Evolutionary conservation across 371 early-diverging fungal species (phyloP).

Genomic region (Rhizopus microsporus): DNA sequence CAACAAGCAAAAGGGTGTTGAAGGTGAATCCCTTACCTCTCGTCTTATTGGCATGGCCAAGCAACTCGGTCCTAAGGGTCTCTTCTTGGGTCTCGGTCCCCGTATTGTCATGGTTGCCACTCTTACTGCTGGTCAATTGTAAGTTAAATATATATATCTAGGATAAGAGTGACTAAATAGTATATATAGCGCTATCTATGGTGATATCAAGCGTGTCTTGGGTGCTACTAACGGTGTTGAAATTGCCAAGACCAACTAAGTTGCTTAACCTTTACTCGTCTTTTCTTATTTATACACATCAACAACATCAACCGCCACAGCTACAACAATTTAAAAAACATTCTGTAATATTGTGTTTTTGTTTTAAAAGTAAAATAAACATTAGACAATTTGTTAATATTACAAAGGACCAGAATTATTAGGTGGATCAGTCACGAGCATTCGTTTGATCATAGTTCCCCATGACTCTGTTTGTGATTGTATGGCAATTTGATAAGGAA

Average conservation of each 20-base stretch:
- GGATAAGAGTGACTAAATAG: not conserved
- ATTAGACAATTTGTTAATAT: not conserved
- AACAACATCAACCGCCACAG: not conserved
- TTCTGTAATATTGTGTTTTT: not conserved
- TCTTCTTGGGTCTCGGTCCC: conserved; percentile 72
- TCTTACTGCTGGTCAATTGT: conserved; percentile 73
- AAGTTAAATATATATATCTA: conserved; percentile 14
- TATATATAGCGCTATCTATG: conserved; percentile 48
- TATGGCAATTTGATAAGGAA: conserved; percentile 76
- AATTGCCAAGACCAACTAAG: conserved; percentile 40
- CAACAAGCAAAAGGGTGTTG: conserved; percentile 72
- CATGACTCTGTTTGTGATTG: conserved; percentile 44
- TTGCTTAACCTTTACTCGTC: not conserved
- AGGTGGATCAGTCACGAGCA: conserved; percentile 43
- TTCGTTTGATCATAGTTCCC: conserved; percentile 46
- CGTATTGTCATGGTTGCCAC: conserved; percentile 84
- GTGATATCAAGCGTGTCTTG: conserved; percentile 72
- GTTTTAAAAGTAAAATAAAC: conserved; percentile 3
- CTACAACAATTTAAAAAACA: not conserved
- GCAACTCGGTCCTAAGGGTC: conserved; percentile 64
- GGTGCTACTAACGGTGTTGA: conserved; percentile 71
- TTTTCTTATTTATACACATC: conserved; percentile 1
- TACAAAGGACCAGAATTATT: too few relatives aligned
- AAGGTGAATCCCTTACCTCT: conserved; percentile 57
- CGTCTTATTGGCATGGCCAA: conserved; percentile 59